phyloP scores from a whole-genome alignment of 1,139 yeast species.

The Kodamaea anthophila region DNA sequence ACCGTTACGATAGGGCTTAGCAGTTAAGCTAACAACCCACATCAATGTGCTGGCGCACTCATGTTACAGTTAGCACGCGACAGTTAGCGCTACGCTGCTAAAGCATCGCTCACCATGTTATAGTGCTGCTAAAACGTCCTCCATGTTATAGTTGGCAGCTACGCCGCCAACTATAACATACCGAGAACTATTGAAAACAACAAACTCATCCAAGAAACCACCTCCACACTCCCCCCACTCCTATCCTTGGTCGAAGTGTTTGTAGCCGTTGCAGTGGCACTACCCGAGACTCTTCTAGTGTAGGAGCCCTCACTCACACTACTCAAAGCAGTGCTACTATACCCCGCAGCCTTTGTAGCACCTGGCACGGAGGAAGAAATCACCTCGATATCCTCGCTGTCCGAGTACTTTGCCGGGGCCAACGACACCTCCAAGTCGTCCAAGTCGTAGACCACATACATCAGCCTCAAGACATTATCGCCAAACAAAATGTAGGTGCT shows the following conservation, averaged over 20 bases:
- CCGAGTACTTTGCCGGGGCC: slow-evolving; percentile 51
- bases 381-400: slow-evolving; percentile 37
- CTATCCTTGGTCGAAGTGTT: background rate
- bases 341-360: slow-evolving; percentile 35
- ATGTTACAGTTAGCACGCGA: too few relatives aligned
- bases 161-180: too few relatives aligned
- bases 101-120: too few relatives aligned
- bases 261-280: slow-evolving; percentile 1
- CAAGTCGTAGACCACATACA: slow-evolving; percentile 74
- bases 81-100: too few relatives aligned
- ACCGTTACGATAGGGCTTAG: too few relatives aligned
- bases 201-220: background rate
- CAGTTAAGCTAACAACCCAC: too few relatives aligned
- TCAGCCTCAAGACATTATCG: slow-evolving; percentile 66
- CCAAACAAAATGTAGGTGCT: slow-evolving; percentile 42
- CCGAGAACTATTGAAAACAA: background rate
- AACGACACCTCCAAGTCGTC: slow-evolving; percentile 58
- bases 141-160: too few relatives aligned
- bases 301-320: slow-evolving; percentile 8
- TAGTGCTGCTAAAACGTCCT: too few relatives aligned
- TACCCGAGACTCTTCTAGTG: slow-evolving; percentile 7
- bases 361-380: slow-evolving; percentile 39
- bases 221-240: background rate
- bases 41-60: too few relatives aligned
- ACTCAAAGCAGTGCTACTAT: slow-evolving; percentile 21